Conservation (phyloP, 2,329 filamentous ascomycete genomes). For the Fusarium napiforme region DNA sequence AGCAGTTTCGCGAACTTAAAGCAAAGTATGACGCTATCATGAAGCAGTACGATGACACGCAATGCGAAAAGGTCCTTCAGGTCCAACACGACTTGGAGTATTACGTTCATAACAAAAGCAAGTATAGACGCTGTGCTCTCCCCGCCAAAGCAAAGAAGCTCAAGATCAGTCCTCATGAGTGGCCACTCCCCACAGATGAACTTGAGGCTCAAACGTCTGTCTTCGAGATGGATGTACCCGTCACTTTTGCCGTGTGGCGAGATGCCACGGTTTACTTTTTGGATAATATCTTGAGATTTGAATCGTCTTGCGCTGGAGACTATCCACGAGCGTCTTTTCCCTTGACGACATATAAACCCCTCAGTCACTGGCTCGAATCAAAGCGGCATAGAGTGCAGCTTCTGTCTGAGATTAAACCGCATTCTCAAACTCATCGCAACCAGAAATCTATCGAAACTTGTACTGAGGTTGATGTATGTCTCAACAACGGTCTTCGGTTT, state of each 20-base stretch:
- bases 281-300: conserved; percentile 50
- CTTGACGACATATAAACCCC: conserved; percentile 9
- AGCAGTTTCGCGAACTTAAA: conserved; percentile 24
- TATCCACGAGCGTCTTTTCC: not conserved
- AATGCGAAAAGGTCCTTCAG: not conserved
- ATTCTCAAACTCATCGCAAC: conserved; percentile 24
- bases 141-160: conserved; percentile 50
- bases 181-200: conserved; percentile 59
- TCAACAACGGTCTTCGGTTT: conserved; percentile 41
- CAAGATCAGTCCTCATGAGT: conserved; percentile 63
- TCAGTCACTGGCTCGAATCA: not conserved
- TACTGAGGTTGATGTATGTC: conserved; percentile 28
- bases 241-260: conserved; percentile 59
- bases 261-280: conserved; percentile 58
- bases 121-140: conserved; percentile 53
- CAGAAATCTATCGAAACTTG: not conserved
- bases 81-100: not conserved
- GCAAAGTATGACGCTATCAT: conserved; percentile 20
- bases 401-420: conserved; percentile 32
- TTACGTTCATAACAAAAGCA: conserved; percentile 3
- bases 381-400: conserved; percentile 23
- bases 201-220: conserved; percentile 57
- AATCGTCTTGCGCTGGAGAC: not conserved
- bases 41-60: not conserved
- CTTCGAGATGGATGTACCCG: conserved; percentile 63